Conservation (phyloP, 1,139 yeast species). For the Geotrichum restrictum region DNA sequence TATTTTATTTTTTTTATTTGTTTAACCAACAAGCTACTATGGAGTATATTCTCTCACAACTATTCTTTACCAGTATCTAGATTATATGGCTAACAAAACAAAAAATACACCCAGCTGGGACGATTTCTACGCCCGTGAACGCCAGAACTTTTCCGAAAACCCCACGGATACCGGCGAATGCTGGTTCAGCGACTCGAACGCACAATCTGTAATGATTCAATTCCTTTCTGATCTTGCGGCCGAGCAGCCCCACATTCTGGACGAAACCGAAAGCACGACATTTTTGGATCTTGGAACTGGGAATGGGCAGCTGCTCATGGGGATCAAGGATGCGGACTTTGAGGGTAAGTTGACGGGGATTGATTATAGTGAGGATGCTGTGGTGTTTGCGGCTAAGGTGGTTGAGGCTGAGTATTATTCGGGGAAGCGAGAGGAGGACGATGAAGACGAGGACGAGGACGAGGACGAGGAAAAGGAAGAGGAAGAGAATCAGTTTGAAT, state of each 20-base stretch:
- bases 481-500: constrained; percentile 35
- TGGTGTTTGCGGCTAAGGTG: constrained; percentile 63
- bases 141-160: constrained; percentile 63
- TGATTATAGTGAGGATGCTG: constrained; percentile 79
- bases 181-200: constrained; percentile 93
- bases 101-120: constrained; percentile 57
- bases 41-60: too few relatives aligned
- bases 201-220: constrained; percentile 74
- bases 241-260: constrained; percentile 26
- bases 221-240: constrained; percentile 50
- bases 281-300: constrained; percentile 91
- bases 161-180: constrained; percentile 87
- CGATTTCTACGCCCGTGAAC: constrained; percentile 70
- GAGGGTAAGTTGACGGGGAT: constrained; percentile 59
- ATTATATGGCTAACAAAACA: background rate
- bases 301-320: constrained; percentile 82
- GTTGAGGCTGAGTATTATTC: constrained; percentile 34
- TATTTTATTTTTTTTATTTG: background rate
- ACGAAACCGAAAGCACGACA: constrained; percentile 26
- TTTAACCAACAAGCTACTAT: too few relatives aligned
- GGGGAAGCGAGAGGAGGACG: constrained; percentile 33
- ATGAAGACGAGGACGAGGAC: constrained; percentile 40
- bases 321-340: constrained; percentile 53
- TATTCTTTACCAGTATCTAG: constrained; percentile 8
- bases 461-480: constrained; percentile 35